Evolutionary conservation across 2,329 filamentous ascomycete species (phyloP).

Genomic region (Claviceps humidiphila): DNA sequence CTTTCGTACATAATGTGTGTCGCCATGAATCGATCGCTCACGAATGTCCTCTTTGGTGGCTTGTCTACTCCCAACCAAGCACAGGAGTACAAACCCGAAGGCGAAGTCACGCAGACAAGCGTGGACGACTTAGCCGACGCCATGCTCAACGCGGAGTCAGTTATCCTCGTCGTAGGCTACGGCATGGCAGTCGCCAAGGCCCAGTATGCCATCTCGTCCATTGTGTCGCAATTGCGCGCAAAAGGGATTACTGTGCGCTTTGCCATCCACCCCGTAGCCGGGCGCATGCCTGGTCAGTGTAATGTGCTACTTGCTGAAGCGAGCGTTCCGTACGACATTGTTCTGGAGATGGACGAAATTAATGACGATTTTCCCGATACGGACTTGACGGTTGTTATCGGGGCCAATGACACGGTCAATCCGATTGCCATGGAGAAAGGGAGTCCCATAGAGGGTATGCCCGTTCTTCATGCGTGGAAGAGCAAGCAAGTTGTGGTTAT

Average conservation of each 20-base stretch:
- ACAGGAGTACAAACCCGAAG: conserved; percentile 61
- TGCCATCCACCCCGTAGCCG: conserved; percentile 80
- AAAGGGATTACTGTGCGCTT: conserved; percentile 75
- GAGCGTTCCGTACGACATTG: conserved; percentile 79
- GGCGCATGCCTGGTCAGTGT: conserved; percentile 86
- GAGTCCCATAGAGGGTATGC: conserved; percentile 82
- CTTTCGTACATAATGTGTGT: conserved; percentile 79
- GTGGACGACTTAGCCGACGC: conserved; percentile 71
- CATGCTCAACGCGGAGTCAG: conserved; percentile 62
- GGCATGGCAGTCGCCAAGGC: conserved; percentile 93
- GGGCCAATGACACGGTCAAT: conserved; percentile 87
- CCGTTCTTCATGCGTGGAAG: conserved; percentile 86
- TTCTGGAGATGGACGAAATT: conserved; percentile 92
- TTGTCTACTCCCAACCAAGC: conserved; percentile 40
- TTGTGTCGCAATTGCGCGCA: conserved; percentile 58
- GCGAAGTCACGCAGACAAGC: conserved; percentile 62
- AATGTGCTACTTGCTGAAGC: conserved; percentile 85
- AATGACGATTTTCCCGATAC: conserved; percentile 84
- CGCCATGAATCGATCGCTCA: conserved; percentile 83
- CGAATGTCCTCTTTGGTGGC: conserved; percentile 79
- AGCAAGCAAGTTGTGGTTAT: conserved; percentile 86
- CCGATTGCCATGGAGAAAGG: conserved; percentile 76
- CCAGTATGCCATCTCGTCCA: conserved; percentile 79
- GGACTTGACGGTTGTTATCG: conserved; percentile 77
- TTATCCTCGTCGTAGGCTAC: conserved; percentile 84